Percentiles rank a stretch among this genome's conserved stretches.
These are phyloP conservation scores for Monosporascus sp. DNA, from an alignment of 2,329 filamentous ascomycete species.

Conservation along the genomic window DNA sequence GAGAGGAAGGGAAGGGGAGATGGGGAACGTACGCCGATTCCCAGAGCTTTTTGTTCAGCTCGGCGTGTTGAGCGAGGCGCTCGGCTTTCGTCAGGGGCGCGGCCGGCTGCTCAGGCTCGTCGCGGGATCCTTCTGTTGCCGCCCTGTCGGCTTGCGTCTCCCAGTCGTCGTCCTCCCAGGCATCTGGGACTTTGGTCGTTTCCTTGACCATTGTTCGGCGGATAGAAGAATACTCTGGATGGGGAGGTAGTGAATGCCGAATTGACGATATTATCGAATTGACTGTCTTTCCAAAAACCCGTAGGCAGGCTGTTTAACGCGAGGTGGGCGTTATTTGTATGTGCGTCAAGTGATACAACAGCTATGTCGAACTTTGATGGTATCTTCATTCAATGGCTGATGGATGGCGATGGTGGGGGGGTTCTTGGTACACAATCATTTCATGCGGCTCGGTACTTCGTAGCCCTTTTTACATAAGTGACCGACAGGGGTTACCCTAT, in stretches of 20 bases:
- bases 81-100: constrained; percentile 64
- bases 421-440: background rate
- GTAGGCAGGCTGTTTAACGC: too few relatives aligned
- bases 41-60: constrained; percentile 83
- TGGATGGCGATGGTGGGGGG: too few relatives aligned
- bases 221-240: background rate
- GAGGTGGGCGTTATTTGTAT: too few relatives aligned
- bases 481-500: background rate
- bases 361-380: too few relatives aligned
- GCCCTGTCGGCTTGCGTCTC: constrained; percentile 65
- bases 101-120: constrained; percentile 32
- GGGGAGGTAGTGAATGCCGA: background rate
- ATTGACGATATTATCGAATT: too few relatives aligned
- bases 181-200: constrained; percentile 55
- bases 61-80: constrained; percentile 71
- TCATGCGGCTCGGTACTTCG: background rate
- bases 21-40: constrained; percentile 65
- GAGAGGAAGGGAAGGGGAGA: background rate
- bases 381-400: too few relatives aligned
- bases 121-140: constrained; percentile 27
- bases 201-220: constrained; percentile 36
- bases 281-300: too few relatives aligned
- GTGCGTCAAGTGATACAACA: too few relatives aligned
- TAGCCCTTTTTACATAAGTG: too few relatives aligned
- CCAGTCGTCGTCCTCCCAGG: constrained; percentile 89